These are phyloP conservation scores for Phialemoniopsis sp. DNA, from an alignment of 2,329 filamentous ascomycete species.

Conservation along the genomic window DNA sequence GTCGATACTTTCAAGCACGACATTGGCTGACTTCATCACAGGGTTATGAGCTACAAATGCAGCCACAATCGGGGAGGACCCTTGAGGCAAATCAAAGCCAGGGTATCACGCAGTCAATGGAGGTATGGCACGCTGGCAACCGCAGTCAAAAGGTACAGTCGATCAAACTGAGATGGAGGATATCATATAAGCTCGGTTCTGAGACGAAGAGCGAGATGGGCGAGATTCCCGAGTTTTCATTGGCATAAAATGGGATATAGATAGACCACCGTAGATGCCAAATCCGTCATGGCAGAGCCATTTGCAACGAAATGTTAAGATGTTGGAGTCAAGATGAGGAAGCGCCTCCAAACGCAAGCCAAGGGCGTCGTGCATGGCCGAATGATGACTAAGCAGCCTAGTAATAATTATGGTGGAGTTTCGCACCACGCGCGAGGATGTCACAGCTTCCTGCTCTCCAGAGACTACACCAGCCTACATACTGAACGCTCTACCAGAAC, in stretches of 20 bases:
- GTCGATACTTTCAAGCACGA: not conserved
- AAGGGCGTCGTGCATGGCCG: no score
- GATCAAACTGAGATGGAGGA: conserved; percentile 89
- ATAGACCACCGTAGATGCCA: no score
- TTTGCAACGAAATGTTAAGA: no score
- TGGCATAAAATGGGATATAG: conserved; percentile 47
- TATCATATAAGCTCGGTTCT: conserved; percentile 64
- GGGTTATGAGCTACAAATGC: conserved; percentile 77
- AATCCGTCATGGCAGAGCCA: no score
- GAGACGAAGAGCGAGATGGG: conserved; percentile 75
- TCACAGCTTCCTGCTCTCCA: no score
- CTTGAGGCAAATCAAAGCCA: conserved; percentile 68
- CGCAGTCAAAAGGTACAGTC: conserved; percentile 62
- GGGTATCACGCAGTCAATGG: conserved; percentile 79
- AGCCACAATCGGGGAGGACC: conserved; percentile 77
- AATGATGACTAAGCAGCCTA: no score
- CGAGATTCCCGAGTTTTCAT: conserved; percentile 73
- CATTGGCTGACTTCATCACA: conserved; percentile 26
- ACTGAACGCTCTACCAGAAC: no score
- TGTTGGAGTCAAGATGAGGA: no score
- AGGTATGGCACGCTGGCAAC: conserved; percentile 70
- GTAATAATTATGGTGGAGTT: no score
- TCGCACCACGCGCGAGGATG: no score
- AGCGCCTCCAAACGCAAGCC: no score
- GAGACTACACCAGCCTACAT: no score